phyloP scores from a whole-genome alignment of 495 filamentous ascomycete species.

The Penicillium crystallinum region DNA sequence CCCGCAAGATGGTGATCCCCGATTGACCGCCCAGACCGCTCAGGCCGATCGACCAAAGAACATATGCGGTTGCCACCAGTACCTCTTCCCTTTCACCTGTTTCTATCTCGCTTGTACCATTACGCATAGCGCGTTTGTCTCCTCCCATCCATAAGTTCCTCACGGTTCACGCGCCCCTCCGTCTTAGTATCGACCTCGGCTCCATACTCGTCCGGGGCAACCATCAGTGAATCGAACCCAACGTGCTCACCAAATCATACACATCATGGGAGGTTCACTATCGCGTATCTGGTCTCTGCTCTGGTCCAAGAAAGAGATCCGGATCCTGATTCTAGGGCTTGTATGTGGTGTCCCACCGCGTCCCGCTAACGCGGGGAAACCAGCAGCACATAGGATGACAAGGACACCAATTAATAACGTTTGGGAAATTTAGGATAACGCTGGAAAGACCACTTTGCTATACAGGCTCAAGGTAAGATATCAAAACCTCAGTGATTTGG shows the following conservation, averaged over 20 bases:
- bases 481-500: neutral
- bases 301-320: constrained; percentile 93
- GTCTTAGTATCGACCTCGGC: neutral
- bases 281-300: constrained; percentile 72
- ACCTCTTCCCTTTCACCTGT: constrained; percentile 4
- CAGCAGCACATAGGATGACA: neutral
- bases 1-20: constrained; percentile 13
- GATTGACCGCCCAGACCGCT: constrained; percentile 31
- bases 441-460: constrained; percentile 93
- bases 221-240: neutral
- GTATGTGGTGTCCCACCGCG: constrained; percentile 45
- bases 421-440: constrained; percentile 70
- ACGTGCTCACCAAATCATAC: constrained; percentile 2
- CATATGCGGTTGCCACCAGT: constrained; percentile 25
- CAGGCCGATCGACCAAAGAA: constrained; percentile 21
- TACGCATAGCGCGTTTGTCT: neutral
- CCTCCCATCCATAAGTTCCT: neutral
- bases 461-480: constrained; percentile 84
- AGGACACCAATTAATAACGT: constrained; percentile 15
- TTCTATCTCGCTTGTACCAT: constrained; percentile 6
- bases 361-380: neutral
- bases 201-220: constrained; percentile 3
- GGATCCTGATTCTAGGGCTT: constrained; percentile 92
- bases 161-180: neutral
- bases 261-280: constrained; percentile 71